Evolutionary conservation across 2,329 filamentous ascomycete genomes (phyloP).

Genomic region (Scedosporium apiospermum): DNA sequence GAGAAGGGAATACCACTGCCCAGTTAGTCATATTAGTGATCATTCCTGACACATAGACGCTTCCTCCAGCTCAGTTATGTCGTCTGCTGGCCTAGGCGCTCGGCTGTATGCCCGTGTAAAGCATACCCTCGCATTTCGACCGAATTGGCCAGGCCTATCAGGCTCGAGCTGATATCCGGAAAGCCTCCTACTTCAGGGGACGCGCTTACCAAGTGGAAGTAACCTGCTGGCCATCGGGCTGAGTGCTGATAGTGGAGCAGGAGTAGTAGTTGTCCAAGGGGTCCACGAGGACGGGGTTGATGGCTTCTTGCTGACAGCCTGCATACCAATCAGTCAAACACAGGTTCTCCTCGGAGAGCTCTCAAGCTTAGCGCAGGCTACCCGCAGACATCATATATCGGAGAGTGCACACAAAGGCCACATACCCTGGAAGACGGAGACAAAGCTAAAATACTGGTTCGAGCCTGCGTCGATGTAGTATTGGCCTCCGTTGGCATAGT

Average conservation of each 20-base stretch:
- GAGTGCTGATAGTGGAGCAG: constrained; percentile 24
- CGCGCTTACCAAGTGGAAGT: constrained; percentile 26
- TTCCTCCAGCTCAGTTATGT: not conserved
- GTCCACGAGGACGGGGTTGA: constrained; percentile 24
- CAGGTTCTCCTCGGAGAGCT: not conserved
- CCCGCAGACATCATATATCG: no score
- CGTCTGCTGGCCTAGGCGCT: not conserved
- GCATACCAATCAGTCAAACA: not conserved
- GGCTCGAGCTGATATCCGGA: not conserved
- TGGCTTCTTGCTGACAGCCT: constrained; percentile 24
- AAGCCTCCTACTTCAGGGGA: not conserved
- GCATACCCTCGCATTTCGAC: no score
- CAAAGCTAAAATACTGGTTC: constrained; percentile 27
- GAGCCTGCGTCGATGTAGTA: constrained; percentile 28
- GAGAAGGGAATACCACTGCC: constrained; percentile 25
- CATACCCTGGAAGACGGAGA: constrained; percentile 26
- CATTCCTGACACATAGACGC: not conserved
- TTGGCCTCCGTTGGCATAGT: constrained; percentile 26
- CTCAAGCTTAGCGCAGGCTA: not conserved
- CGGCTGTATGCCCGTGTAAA: not conserved
- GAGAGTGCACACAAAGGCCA: not conserved
- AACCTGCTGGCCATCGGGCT: constrained; percentile 21
- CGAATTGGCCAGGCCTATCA: no score
- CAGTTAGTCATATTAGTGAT: not conserved
- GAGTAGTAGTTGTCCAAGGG: constrained; percentile 22